Percentiles rank a stretch among this genome's conserved stretches.
Conservation (phyloP, 2,329 filamentous ascomycete genomes). For the Talaromyces sp. region DNA sequence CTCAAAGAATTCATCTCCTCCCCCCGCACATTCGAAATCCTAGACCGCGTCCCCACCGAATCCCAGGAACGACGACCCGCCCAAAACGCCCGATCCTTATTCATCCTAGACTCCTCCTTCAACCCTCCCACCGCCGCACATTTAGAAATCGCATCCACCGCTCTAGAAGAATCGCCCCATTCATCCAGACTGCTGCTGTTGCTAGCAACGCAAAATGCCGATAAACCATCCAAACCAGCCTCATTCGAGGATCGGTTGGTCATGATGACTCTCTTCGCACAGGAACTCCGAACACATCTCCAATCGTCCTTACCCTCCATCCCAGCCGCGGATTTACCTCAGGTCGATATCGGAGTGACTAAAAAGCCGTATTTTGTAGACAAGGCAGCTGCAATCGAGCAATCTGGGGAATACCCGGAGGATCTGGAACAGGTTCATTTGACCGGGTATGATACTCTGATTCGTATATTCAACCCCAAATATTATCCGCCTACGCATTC, state of each 20-base stretch:
- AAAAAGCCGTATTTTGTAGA: slow-evolving; percentile 51
- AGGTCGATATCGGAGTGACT: slow-evolving; percentile 49
- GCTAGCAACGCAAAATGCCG: slow-evolving; percentile 64
- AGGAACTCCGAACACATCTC: slow-evolving; percentile 40
- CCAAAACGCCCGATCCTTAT: slow-evolving; percentile 44
- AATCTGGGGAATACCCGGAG: slow-evolving; percentile 36
- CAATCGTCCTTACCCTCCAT: slow-evolving; percentile 17
- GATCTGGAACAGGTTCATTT: slow-evolving; percentile 48
- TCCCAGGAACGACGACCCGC: slow-evolving; percentile 20
- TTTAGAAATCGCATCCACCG: slow-evolving; percentile 54
- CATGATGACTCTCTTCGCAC: slow-evolving; percentile 51
- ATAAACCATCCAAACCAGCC: slow-evolving; percentile 56
- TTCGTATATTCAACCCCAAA: slow-evolving; percentile 50
- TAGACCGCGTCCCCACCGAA: slow-evolving; percentile 29
- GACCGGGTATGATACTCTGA: slow-evolving; percentile 50
- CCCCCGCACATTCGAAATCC: slow-evolving; percentile 34
- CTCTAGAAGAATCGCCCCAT: slow-evolving; percentile 43
- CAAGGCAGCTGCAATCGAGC: slow-evolving; percentile 47
- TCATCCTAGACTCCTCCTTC: slow-evolving; percentile 66
- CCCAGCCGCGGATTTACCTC: slow-evolving; percentile 25
- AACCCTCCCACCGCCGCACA: slow-evolving; percentile 64
- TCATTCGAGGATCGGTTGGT: slow-evolving; percentile 49
- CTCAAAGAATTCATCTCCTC: slow-evolving; percentile 48
- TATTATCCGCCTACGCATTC: slow-evolving; percentile 50
- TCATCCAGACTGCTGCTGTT: slow-evolving; percentile 54